Evolutionary conservation across 2,329 filamentous ascomycete genomes (phyloP), one percentile per base, ranked within the genome.

Genomic region (Diaporthe citrichinensis): DNA sequence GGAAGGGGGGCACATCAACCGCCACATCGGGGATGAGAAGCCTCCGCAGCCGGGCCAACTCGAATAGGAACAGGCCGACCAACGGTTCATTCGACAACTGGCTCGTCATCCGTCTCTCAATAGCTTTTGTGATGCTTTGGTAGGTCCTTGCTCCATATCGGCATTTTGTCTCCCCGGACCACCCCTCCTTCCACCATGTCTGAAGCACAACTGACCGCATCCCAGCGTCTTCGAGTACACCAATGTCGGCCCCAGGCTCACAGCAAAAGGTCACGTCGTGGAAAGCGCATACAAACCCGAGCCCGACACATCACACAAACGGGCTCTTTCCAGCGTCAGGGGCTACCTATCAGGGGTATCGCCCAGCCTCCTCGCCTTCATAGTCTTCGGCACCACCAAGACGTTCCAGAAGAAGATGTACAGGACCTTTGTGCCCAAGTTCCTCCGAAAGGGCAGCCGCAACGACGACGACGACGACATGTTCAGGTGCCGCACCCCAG

Each of bases 251-350:
- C 62, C 74, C 44, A 74, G 68, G 49, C 39, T 77, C 10, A 25
- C 34, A 7, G 74, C 69, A 20, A 72, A 57, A 12, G 62, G 53
- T 10, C 55, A 61, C 17, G 88, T 80, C 68, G 76, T 85, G 81
- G 78, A 85, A 84, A 77, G 88, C 82, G 73, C 75, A 31, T n/a
- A 68, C 69, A 68, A 73, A n/a, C 44, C 58, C 36, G 71, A 59
- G 12, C 77, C 77, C 9, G 73, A 78, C 67, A 36, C 72, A 23
- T 74, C 69, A 34, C 28, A 46, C 36, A 41, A 53, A 10, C 75
- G 75, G 14, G 77, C 77, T 0, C 71, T 73, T 23, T 57, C 73
- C 39, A 76, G 72, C 57, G 74, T 77, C n/a, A 73, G 61, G 25
- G 74, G 74, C 34, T 82, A 81, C 51, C 76, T 82, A 7, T 80